Base-by-base conservation (phyloP, 768 basidiomycete species). In the Kwoniella shandongensis region DNA sequence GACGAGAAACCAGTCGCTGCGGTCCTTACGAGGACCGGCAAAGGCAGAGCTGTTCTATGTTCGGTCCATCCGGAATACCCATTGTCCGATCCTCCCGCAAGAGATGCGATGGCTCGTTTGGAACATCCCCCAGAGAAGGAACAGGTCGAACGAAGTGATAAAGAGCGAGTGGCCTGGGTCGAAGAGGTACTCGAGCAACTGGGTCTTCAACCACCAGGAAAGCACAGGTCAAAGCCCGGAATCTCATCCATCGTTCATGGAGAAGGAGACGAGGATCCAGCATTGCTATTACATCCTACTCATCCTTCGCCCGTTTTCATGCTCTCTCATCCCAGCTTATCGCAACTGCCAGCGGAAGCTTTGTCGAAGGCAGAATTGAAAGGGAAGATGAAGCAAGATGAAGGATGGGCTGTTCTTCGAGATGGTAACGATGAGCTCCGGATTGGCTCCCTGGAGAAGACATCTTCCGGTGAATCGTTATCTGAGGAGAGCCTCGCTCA, bases 371-470 rank as follows among this genome's bases (percentile, higher is more conserved):
- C 51, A 18, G 67, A 66, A 8, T 76, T 83, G 18, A 48, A 47
- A 22, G 44, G 35, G 12, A 65, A 63, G 36, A 36, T 63, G 36
- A 54, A 22, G 18, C 20, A 41, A 17, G 32, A 30, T 3, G 54
- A 46, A 2, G 50, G 47, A 17, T 53, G 51, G 67, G 36, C 54
- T 23, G 29, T 80, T 0, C 80, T 89, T 63, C 76, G 82, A 59
- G 91, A 90, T 66, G 78, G 78, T 1, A 85, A 85, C 51, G 89
- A 97, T 70, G 83, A 81, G 35, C 57, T 78, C 17, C 53, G 54
- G 35, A 67, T 63, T 22, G 53, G 51, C n/a, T 35, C 49, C 4
- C 36, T 50, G 18, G 51, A 44, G 26, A 17, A 38, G 39, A 46
- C 42, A 17, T n/a, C 22, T 6, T 11, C 3, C 10, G 26, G 30